Conservation (phyloP, 225 moss, liverwort and hornwort genomes). For the Asterella californica region DNA sequence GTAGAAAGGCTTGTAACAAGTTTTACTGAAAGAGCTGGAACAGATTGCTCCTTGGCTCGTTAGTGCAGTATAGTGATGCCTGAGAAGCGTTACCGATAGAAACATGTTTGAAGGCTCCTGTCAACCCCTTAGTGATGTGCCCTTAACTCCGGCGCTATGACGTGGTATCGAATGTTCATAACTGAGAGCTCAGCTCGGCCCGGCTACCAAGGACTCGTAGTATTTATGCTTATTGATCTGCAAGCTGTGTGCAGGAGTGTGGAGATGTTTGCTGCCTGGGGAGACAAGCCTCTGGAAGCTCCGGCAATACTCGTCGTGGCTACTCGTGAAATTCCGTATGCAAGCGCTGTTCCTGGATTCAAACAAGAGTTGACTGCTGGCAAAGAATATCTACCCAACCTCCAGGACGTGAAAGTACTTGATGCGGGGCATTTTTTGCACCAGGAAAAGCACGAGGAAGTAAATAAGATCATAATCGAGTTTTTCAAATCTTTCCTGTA, state of each 20-base stretch:
- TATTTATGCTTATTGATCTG: no score
- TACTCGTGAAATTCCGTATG: not conserved
- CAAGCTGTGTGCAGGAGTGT: not conserved
- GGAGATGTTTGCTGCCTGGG: not conserved
- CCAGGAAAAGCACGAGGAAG: not conserved
- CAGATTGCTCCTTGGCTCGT: not conserved
- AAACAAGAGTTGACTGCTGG: not conserved
- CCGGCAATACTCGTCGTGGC: not conserved
- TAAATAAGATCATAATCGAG: not conserved
- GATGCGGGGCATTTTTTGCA: not conserved
- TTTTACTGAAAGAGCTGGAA: not conserved
- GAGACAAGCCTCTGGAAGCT: not conserved
- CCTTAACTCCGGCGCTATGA: not conserved
- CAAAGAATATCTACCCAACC: not conserved
- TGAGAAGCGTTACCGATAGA: not conserved
- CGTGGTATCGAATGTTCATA: not conserved
- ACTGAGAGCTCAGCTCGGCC: not conserved
- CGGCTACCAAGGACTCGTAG: not conserved
- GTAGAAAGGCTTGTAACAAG: no score
- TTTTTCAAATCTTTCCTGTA: not conserved
- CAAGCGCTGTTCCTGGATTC: no score
- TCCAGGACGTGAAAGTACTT: not conserved
- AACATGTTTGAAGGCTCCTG: no score
- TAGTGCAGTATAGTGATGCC: not conserved
- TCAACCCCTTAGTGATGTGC: not conserved